Evolutionary conservation across 306 rosid species (phyloP).

Genomic region (Senna siamea): DNA sequence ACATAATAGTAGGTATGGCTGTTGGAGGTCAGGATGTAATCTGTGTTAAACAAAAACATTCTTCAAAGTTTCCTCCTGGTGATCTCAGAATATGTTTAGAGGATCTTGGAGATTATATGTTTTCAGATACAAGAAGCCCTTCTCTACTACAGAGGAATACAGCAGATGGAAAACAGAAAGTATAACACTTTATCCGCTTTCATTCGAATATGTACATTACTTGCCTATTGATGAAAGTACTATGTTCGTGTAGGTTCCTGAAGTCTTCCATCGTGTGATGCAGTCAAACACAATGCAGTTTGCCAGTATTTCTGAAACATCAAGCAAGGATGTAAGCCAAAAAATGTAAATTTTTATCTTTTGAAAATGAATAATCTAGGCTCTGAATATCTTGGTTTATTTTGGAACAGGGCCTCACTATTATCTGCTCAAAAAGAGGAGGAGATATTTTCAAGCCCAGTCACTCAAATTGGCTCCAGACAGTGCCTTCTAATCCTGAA

Average conservation of each 20-base stretch:
- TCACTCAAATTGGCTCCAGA: constrained; percentile 93
- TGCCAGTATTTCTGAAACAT: constrained; percentile 80
- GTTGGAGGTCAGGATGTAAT: constrained; percentile 96
- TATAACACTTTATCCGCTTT: constrained; percentile 37
- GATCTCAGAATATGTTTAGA: constrained; percentile 83
- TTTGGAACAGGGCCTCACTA: constrained; percentile 73
- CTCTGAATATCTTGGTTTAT: constrained; percentile 28
- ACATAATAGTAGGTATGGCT: constrained; percentile 88
- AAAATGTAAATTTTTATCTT: constrained; percentile 29
- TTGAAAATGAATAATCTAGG: constrained; percentile 22
- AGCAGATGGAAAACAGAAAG: constrained; percentile 75
- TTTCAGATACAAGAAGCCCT: constrained; percentile 87
- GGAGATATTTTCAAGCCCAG: constrained; percentile 71
- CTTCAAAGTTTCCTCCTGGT: constrained; percentile 79
- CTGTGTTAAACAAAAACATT: constrained; percentile 78
- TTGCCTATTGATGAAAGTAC: constrained; percentile 30
- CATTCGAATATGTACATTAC: background rate
- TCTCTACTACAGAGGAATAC: constrained; percentile 68
- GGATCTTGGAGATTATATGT: constrained; percentile 91
- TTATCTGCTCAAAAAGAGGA: constrained; percentile 82
- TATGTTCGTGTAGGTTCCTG: constrained; percentile 71
- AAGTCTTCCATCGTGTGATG: constrained; percentile 81
- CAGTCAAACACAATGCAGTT: constrained; percentile 84
- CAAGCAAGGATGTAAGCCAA: constrained; percentile 93
- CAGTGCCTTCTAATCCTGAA: constrained; percentile 81